Evolutionary conservation across 225 moss, liverwort and hornwort species (phyloP).

Genomic region (Pleurozium schreberi): DNA sequence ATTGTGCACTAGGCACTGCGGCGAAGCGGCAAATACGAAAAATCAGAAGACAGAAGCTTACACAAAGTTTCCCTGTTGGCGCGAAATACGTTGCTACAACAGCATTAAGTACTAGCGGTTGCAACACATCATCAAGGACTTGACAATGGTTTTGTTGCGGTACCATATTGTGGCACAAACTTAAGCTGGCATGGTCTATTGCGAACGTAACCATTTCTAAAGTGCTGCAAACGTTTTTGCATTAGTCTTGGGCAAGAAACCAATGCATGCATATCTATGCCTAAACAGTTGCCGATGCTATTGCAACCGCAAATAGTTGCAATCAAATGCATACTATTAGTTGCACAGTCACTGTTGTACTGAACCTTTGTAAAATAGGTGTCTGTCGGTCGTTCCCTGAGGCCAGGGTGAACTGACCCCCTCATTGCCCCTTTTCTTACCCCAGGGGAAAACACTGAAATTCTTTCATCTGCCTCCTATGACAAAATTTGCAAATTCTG

Average conservation of each 20-base stretch:
- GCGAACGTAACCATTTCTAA: not conserved
- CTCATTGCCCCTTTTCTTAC: no score
- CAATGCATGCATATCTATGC: not conserved
- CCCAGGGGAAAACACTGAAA: no score
- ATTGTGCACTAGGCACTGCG: not conserved
- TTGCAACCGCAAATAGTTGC: not conserved
- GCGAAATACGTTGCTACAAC: not conserved
- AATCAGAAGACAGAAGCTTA: no score
- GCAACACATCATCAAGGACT: not conserved
- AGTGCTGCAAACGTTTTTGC: not conserved
- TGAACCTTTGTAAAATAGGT: not conserved
- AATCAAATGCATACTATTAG: not conserved
- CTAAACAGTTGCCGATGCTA: no score
- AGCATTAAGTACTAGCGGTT: not conserved
- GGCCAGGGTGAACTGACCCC: no score
- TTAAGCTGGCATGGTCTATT: not conserved
- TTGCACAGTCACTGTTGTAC: not conserved
- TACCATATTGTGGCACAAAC: not conserved
- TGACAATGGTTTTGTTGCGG: not conserved
- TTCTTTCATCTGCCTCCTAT: no score
- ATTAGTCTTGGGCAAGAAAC: not conserved
- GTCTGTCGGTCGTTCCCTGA: not conserved
- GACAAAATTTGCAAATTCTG: no score
- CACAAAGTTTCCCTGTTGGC: not conserved
- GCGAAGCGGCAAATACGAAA: not conserved